Percentiles rank a stretch among this genome's conserved stretches.
These are phyloP conservation scores for Beauveria sp. DNA, from an alignment of 2,329 filamentous ascomycete species.

Conservation along the genomic window DNA sequence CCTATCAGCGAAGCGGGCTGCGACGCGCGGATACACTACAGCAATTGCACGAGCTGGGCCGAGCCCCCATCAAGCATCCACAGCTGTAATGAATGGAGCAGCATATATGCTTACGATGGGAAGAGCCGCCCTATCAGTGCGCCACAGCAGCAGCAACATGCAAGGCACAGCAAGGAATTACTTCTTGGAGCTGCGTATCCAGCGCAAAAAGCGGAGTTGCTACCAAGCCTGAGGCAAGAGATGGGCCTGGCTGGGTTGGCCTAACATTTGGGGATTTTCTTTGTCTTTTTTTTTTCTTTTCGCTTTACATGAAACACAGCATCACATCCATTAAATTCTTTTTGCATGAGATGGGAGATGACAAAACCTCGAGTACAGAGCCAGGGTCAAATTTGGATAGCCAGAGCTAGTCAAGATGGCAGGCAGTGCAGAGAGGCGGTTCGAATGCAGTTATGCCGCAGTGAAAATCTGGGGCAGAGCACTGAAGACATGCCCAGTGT, in stretches of 20 bases:
- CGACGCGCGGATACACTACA: constrained; percentile 53
- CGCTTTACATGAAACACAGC: constrained; percentile 8
- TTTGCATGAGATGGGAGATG: constrained; percentile 4
- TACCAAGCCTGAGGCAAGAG: background rate
- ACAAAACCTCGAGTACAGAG: background rate
- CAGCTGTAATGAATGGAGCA: constrained; percentile 3
- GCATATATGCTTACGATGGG: background rate
- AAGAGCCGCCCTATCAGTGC: constrained; percentile 2
- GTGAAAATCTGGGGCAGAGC: background rate
- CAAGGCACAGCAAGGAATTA: background rate
- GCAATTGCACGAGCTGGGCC: constrained; percentile 55
- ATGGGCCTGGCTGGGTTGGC: background rate
- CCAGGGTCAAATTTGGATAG: constrained; percentile 5
- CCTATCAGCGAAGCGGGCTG: constrained; percentile 37
- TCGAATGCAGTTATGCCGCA: background rate
- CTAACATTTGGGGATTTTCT: background rate
- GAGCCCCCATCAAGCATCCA: constrained; percentile 56
- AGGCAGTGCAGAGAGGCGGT: background rate
- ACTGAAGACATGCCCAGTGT: background rate
- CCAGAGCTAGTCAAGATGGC: constrained; percentile 3
- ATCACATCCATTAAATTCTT: constrained; percentile 5
- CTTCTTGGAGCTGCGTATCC: constrained; percentile 3
- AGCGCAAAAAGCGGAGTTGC: constrained; percentile 1
- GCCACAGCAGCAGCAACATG: background rate
- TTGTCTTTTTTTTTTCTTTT: constrained; percentile 1